Base-by-base conservation (phyloP, 257 asterid species). In the Gynochthodes officinalis region DNA sequence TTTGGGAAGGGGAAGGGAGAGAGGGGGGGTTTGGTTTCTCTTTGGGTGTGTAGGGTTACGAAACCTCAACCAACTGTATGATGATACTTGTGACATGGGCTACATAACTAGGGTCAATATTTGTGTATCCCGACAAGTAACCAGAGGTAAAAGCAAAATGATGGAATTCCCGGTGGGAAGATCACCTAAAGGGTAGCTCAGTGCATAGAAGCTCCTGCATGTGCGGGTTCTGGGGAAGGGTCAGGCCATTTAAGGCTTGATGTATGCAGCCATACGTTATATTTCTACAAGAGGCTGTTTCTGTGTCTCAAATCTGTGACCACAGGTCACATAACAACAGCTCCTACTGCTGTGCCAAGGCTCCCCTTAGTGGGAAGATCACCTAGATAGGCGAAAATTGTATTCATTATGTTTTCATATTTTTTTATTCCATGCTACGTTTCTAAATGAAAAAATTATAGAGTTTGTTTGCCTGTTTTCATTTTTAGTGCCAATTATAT, bases 401-500 rank as follows among this genome's bases (percentile, higher is more conserved):
- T 32, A 7, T 53, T 58, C 18, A 2, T 16, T 44, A 55, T 39
- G 13, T 10, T 37, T 1, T 59, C 8, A 23, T 64, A 37, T 57
- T 68, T 1, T 63, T 42, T 70, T 55, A 32, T 25, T 64, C 32
- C 7, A 39, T 27, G 25, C 37, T n/a, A 46, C 33, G 48, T 15
- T 44, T 27, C 52, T 64, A 46, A 40, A 27, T 55, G 21, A 32
- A 54, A 30, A 12, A 67, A 49, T 37, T 42, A 59, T 28, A 16
- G 8, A 58, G 37, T 14, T 21, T 39, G 13, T 28, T 16, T 1
- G 18, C 58, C 12, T 27, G 2, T 35, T 13, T 33, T 55, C n/a
- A n/a, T 55, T 37, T 59, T 40, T 88, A 95, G 99, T 88, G 70
- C 98, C 99, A 71, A 95, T 92, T 69, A 89, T 90, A 71, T 95